These are phyloP conservation scores for Penicillium sp. DNA, from an alignment of 2,329 filamentous ascomycete genomes.

Conservation along the genomic window DNA sequence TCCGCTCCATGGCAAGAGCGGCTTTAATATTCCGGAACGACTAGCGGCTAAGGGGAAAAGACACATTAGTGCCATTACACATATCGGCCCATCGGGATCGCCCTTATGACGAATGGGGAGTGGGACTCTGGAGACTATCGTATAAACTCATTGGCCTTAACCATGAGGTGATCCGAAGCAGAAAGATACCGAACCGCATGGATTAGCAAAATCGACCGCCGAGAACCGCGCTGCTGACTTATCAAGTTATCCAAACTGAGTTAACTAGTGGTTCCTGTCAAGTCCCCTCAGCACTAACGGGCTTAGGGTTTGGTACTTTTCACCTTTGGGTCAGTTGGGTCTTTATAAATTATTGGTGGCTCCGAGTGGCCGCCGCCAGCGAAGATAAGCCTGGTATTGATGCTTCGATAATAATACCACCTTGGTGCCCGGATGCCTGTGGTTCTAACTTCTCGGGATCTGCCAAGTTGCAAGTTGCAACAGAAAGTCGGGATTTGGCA, in stretches of 20 bases:
- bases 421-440: slow-evolving; percentile 3
- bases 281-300: neutral
- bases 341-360: neutral
- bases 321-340: neutral
- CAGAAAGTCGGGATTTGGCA: neutral
- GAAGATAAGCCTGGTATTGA: neutral
- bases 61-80: slow-evolving; percentile 18
- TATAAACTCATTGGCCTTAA: slow-evolving; percentile 10
- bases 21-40: slow-evolving; percentile 23
- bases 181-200: slow-evolving; percentile 42
- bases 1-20: slow-evolving; percentile 10
- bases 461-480: neutral
- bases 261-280: too few relatives aligned
- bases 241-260: neutral
- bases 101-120: slow-evolving; percentile 22
- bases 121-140: slow-evolving; percentile 17
- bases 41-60: neutral
- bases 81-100: slow-evolving; percentile 30
- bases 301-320: neutral
- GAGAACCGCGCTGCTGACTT: slow-evolving; percentile 31
- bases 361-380: too few relatives aligned
- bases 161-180: slow-evolving; percentile 38
- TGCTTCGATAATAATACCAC: slow-evolving; percentile 1
- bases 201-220: slow-evolving; percentile 40
- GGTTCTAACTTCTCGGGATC: too few relatives aligned